These are phyloP conservation scores for Closterium sp. DNA, from an alignment of 139 green algal genomes.

Conservation along the genomic window DNA sequence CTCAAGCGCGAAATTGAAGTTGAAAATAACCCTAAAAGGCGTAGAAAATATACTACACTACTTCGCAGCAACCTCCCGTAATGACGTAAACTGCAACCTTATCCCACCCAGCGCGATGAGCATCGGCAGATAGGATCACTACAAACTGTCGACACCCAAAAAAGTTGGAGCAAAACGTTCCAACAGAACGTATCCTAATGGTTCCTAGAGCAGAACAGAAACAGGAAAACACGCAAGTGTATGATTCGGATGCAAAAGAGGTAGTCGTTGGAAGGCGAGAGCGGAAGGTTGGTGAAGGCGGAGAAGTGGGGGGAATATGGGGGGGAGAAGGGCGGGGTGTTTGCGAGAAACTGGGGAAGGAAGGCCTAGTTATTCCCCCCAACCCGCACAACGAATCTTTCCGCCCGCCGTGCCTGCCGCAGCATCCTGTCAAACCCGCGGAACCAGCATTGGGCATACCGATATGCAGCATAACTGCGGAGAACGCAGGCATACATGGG, in stretches of 20 bases:
- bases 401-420: too few species aligned
- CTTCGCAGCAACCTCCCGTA: not conserved
- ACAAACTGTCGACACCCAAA: not conserved
- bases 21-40: not conserved
- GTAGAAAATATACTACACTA: not conserved
- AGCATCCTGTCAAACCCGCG: not conserved
- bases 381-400: not conserved
- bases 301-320: not conserved
- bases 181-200: not conserved
- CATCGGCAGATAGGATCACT: not conserved
- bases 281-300: not conserved
- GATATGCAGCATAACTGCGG: not conserved
- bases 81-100: not conserved
- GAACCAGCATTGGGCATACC: not conserved
- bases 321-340: too few species aligned
- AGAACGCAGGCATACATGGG: not conserved
- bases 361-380: too few species aligned
- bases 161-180: not conserved
- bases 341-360: too few species aligned
- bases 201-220: not conserved
- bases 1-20: not conserved
- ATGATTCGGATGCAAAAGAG: not conserved
- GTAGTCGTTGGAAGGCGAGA: not conserved
- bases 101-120: not conserved
- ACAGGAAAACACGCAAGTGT: not conserved